Evolutionary conservation across 139 green algal genomes (phyloP).

Genomic region (Mesotaenium endlicherianum): DNA sequence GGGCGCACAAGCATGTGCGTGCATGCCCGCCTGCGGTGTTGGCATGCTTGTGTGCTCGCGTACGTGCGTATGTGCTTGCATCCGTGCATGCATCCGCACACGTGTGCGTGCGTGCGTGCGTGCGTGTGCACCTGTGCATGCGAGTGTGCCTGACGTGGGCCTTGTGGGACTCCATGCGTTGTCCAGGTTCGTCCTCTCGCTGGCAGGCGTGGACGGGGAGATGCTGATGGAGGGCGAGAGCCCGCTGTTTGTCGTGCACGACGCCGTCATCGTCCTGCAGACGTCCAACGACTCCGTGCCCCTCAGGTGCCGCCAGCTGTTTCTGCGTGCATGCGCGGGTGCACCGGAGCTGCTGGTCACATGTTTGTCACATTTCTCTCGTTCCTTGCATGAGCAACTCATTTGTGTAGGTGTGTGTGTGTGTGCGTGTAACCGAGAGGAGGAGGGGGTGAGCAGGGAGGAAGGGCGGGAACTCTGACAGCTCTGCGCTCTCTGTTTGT

Average conservation of each 20-base stretch:
- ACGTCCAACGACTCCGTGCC: neutral
- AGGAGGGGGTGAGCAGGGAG: too few species aligned
- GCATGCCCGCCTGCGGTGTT: neutral
- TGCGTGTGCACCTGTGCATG: too few species aligned
- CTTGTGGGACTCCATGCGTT: too few species aligned
- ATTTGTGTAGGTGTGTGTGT: too few species aligned
- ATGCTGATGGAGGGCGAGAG: constrained; percentile 42
- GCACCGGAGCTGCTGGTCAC: too few species aligned
- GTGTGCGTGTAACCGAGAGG: too few species aligned
- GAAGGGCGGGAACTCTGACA: too few species aligned
- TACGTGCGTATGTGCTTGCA: too few species aligned
- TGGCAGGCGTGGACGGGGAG: constrained; percentile 18
- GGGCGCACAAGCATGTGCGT: neutral
- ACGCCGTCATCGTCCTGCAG: constrained; percentile 49
- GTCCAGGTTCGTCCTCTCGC: constrained; percentile 47
- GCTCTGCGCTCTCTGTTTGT: too few species aligned
- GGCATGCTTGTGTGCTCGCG: neutral
- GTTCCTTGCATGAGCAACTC: too few species aligned
- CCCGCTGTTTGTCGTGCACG: neutral
- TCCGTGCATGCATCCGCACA: neutral
- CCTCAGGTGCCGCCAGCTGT: neutral
- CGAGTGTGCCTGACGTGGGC: neutral
- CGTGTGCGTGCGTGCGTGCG: neutral
- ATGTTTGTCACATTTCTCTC: too few species aligned
- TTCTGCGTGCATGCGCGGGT: too few species aligned